Percentiles rank a stretch among this genome's conserved stretches.
Evolutionary conservation across 495 filamentous ascomycete species (phyloP).

Genomic region (Chlorociboria aeruginascens): DNA sequence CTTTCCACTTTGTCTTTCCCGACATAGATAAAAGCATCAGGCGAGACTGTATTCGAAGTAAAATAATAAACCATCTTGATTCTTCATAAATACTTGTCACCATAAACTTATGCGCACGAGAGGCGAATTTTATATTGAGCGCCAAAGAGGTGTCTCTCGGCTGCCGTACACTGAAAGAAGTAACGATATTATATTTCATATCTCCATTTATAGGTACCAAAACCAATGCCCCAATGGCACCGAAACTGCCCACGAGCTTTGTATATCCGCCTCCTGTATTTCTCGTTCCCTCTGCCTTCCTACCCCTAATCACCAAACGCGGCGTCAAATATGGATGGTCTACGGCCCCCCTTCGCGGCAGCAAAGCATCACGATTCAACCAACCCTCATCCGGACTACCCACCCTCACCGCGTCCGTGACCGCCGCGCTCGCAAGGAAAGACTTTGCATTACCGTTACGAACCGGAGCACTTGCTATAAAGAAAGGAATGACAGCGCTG

Average conservation of each 20-base stretch:
- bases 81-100: slow-evolving; percentile 3
- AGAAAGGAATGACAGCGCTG: slow-evolving; percentile 90
- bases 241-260: slow-evolving; percentile 39
- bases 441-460: slow-evolving; percentile 65
- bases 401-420: slow-evolving; percentile 55
- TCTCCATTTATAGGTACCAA: not conserved
- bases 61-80: slow-evolving; percentile 87
- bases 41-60: slow-evolving; percentile 66
- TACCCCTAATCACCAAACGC: slow-evolving; percentile 33
- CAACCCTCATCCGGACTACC: slow-evolving; percentile 35
- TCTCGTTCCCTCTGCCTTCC: slow-evolving; percentile 28
- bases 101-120: not conserved
- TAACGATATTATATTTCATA: not conserved
- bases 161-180: slow-evolving; percentile 10
- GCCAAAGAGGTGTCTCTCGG: slow-evolving; percentile 6
- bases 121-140: slow-evolving; percentile 14
- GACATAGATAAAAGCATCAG: slow-evolving; percentile 79
- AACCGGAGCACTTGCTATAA: slow-evolving; percentile 70
- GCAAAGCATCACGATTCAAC: slow-evolving; percentile 33
- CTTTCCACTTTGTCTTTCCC: slow-evolving; percentile 99
- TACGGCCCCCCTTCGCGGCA: slow-evolving; percentile 26
- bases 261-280: slow-evolving; percentile 24
- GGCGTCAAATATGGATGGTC: slow-evolving; percentile 43
- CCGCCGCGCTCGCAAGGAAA: slow-evolving; percentile 71
- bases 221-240: slow-evolving; percentile 32